Base-by-base conservation (phyloP, 352 stramenopile species). In the Pythium plurisporium region DNA sequence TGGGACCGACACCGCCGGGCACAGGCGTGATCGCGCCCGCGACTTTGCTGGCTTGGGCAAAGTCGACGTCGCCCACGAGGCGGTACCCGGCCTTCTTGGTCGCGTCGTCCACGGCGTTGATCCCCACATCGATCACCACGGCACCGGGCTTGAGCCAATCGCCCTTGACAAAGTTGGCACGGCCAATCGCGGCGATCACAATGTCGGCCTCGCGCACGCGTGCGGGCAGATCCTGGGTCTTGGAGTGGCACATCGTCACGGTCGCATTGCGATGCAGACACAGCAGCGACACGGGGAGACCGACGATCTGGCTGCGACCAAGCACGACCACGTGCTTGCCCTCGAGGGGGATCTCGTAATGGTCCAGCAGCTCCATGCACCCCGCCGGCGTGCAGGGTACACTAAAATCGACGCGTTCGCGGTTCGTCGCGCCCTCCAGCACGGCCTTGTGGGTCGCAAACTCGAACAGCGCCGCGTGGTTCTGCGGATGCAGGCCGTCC, bases 61-160 rank as follows among this genome's bases (percentile, higher is more conserved):
- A 99, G 74, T 98, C 80, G 19, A 99, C 96, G 73, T 99, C 97
- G 8, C 98, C 97, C 17, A 99, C 96, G 8, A 99, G 82, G 52
- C 88, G 82, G 64, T 99, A 99, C 0, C 79, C 80, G 15, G 66
- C 69, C 29, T 82, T 85, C 66, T 87, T 89, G 19, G 45, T 75
- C 4, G 74, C 53, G 50, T 95, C 82, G 40, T 98, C 87, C 5
- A 99, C 82, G 20, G 85, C 84, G 71, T 99, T 99, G 57, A 99
- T 99, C 19, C 98, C 97, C 4, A 99, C 97, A 77, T 99, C 97
- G 55, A 99, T 96, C 0, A 99, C 97, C 5, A 97, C 92, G 15
- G 92, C 92, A 22, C 96, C 96, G 0, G 86, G 77, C 72, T 99
- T 99, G 54, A 99, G 74, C 97, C 97, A 99, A 37, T 95, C 78